phyloP scores from a whole-genome alignment of 1,284 basidiomycete genomes.

The Meripilus lineatus region DNA sequence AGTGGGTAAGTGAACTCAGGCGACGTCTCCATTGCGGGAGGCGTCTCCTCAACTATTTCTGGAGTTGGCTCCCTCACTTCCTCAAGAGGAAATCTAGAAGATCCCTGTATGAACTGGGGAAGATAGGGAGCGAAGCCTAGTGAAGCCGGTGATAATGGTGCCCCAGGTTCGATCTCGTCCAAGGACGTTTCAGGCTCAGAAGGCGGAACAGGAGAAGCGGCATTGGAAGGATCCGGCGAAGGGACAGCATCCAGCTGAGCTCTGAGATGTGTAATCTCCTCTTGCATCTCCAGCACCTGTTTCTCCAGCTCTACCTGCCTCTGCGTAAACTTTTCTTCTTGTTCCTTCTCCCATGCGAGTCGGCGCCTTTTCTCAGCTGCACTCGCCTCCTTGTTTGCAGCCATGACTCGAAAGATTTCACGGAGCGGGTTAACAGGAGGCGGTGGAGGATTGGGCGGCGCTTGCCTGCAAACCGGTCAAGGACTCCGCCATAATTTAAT shows the following conservation, averaged over 20 bases:
- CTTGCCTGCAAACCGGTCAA: constrained; percentile 6
- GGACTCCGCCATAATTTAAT: too few species aligned
- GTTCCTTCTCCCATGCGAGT: constrained; percentile 61
- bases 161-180: neutral
- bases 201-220: neutral
- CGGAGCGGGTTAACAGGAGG: constrained; percentile 43
- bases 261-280: constrained; percentile 52
- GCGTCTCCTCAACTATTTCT: neutral
- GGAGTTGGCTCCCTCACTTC: neutral
- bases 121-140: constrained; percentile 27
- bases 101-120: constrained; percentile 37
- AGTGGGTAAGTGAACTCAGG: neutral
- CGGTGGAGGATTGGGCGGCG: neutral
- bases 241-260: constrained; percentile 27
- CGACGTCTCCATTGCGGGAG: neutral
- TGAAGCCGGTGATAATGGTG: constrained; percentile 30
- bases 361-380: constrained; percentile 55
- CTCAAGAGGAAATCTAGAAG: constrained; percentile 28
- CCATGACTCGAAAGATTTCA: constrained; percentile 50
- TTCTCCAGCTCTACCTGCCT: constrained; percentile 56
- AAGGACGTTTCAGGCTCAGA: neutral
- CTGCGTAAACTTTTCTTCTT: constrained; percentile 52
- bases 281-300: constrained; percentile 50
- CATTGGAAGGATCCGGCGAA: constrained; percentile 10
- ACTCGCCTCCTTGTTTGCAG: constrained; percentile 49